phyloP scores from a whole-genome alignment of 306 rosid species.

The Sicyos edulis region DNA sequence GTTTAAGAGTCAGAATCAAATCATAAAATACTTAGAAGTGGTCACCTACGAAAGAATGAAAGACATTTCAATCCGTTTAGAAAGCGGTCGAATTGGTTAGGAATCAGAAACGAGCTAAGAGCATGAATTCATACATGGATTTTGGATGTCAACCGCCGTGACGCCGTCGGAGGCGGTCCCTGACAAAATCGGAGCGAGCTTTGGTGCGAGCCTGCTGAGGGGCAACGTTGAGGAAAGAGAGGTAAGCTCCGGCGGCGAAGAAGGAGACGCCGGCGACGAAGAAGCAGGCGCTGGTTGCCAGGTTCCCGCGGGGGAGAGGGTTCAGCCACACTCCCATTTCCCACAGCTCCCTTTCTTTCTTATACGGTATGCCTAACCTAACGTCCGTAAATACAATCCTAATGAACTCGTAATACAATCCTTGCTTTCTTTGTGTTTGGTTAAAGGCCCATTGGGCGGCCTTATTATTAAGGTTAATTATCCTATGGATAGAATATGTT shows the following conservation, averaged over 20 bases:
- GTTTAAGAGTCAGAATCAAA: too few species aligned
- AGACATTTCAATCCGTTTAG: not conserved
- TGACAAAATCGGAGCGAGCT: slow-evolving; percentile 38
- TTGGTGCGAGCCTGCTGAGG: slow-evolving; percentile 43
- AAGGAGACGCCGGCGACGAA: slow-evolving; percentile 31
- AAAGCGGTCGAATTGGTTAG: too few species aligned
- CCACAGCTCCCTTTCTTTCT: not conserved
- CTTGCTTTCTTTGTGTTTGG: too few species aligned
- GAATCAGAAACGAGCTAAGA: too few species aligned
- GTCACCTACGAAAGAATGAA: not conserved
- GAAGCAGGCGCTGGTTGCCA: slow-evolving; percentile 24
- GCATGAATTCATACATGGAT: too few species aligned
- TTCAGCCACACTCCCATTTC: slow-evolving; percentile 34
- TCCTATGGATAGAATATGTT: too few species aligned
- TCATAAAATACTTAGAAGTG: too few species aligned
- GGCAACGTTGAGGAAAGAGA: slow-evolving; percentile 32
- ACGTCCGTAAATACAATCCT: too few species aligned
- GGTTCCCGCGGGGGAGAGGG: slow-evolving; percentile 34
- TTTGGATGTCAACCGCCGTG: slow-evolving; percentile 11
- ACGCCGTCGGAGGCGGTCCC: slow-evolving; percentile 31
- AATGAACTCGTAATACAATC: too few species aligned
- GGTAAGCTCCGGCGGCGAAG: slow-evolving; percentile 35
- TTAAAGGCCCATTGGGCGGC: too few species aligned
- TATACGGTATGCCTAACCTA: too few species aligned
- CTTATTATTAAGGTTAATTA: too few species aligned